phyloP scores from a whole-genome alignment of 495 filamentous ascomycete species.

The Glutinoglossum americanum region DNA sequence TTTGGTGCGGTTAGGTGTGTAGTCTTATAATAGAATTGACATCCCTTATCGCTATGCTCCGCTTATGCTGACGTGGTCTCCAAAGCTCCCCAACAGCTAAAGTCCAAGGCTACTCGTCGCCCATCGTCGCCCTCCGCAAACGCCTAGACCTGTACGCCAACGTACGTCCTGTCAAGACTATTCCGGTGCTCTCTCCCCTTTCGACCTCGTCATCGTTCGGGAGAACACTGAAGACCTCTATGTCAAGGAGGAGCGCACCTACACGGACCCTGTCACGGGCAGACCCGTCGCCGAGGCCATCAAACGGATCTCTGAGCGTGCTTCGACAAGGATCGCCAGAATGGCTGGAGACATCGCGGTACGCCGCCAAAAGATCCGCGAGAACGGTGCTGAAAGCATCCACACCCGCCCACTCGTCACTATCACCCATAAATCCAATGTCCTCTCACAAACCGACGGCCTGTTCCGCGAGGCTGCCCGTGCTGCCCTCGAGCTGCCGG shows the following conservation, averaged over 20 bases:
- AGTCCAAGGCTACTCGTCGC: conserved; percentile 86
- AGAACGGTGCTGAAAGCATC: conserved; percentile 25
- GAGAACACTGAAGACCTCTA: conserved; percentile 99
- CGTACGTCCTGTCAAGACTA: conserved; percentile 85
- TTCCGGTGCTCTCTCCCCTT: conserved; percentile 36
- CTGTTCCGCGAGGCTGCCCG: conserved; percentile 72
- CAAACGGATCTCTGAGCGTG: conserved; percentile 80
- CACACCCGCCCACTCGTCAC: conserved; percentile 62
- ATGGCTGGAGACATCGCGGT: conserved; percentile 92
- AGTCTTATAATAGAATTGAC: not conserved
- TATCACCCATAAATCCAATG: conserved; percentile 97
- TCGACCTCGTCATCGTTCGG: conserved; percentile 94
- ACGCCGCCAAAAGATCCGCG: conserved; percentile 59
- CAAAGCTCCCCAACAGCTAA: conserved; percentile 58
- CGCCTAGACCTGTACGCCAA: conserved; percentile 90
- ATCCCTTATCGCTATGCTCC: not conserved
- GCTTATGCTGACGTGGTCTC: not conserved
- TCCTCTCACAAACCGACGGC: conserved; percentile 88
- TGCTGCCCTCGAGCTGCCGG: conserved; percentile 38
- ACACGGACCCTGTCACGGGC: conserved; percentile 41
- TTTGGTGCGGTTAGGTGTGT: conserved; percentile 75
- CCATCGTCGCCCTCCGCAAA: conserved; percentile 94
- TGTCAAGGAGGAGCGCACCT: conserved; percentile 88
- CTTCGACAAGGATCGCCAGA: conserved; percentile 60
- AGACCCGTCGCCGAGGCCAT: conserved; percentile 80